Evolutionary conservation across 179 eudicot species (phyloP), one percentile per base, ranked within the genome.

Genomic region (Beta lomatogona): DNA sequence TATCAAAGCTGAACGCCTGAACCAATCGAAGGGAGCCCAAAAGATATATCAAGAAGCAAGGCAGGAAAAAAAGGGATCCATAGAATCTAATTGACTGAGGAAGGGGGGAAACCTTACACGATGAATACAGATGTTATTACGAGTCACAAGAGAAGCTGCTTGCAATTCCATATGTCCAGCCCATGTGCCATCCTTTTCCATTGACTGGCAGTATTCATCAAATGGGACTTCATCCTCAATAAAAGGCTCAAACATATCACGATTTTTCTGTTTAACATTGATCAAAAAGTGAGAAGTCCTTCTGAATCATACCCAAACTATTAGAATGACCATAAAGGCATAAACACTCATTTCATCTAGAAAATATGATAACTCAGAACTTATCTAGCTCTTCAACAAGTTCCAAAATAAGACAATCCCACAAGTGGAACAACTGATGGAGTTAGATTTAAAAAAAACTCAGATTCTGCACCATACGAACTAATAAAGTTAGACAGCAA

Each of bases 91-190:
- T 53, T 22, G 28, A 46, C 61, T 10, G 13, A 48, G 31, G 41
- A 71, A 55, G 31, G 57, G 75, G 60, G 77, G 75, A 69, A 71
- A 64, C 81, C 85, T 75, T 89, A 95, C 99, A 77, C 81, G 90
- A 84, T 95, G 99, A 86, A 95, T 95, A 86, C 98, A 95, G 75
- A 95, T 95, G 84, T 94, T 95, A 79, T 83, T 81, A 66, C 50
- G 93, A 79, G 94, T 94, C 72, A 91, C 95, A 76, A 95, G 91
- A 75, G 99, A 94, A 83, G 97, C 95, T 79, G 98, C 99, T 88
- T 94, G 99, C 90, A 95, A 75, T 85, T 95, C 99, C 98, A 95
- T 92, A 88, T 95, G 78, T 76, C 99, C 99, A 73, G 99, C 99
- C 99, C 99, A 95, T 72, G 98, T 92, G 66, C 98, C 98, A 88